A percentile compares a stretch with the other conserved stretches of the same genome.
Evolutionary conservation across 352 stramenopile genomes (phyloP).

Genomic region (Globisporangium middletonii): DNA sequence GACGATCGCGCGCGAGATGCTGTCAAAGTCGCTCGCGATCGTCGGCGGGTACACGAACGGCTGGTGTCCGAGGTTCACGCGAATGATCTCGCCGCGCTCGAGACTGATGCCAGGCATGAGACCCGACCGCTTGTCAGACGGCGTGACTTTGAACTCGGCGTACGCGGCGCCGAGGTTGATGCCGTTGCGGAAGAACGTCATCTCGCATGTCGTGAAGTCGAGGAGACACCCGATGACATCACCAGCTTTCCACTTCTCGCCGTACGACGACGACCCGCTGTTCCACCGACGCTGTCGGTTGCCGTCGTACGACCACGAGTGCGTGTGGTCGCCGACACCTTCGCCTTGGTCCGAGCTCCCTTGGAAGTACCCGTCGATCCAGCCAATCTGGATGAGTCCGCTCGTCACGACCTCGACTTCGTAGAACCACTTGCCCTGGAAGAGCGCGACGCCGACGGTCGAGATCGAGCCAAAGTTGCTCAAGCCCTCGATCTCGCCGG

Average conservation of each 20-base stretch:
- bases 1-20: constrained; percentile 49
- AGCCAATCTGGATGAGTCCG: constrained; percentile 91
- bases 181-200: constrained; percentile 88
- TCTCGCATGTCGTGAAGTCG: constrained; percentile 73
- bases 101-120: constrained; percentile 86
- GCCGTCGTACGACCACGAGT: constrained; percentile 93
- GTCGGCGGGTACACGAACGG: constrained; percentile 72
- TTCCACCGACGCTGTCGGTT: constrained; percentile 90
- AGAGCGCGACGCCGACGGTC: constrained; percentile 65
- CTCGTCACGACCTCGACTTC: constrained; percentile 89
- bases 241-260: constrained; percentile 87
- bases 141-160: constrained; percentile 49
- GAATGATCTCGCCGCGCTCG: constrained; percentile 83
- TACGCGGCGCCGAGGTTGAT: constrained; percentile 79
- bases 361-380: constrained; percentile 89
- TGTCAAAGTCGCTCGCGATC: constrained; percentile 54
- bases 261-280: constrained; percentile 83
- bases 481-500: constrained; percentile 78
- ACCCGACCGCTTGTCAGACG: constrained; percentile 42
- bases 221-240: constrained; percentile 90
- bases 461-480: constrained; percentile 88
- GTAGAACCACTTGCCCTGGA: constrained; percentile 91
- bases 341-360: constrained; percentile 89
- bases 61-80: constrained; percentile 77
- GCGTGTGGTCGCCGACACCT: constrained; percentile 86